A percentile compares a stretch with the other conserved stretches of the same genome.
Conservation (phyloP, 2,329 filamentous ascomycete species). For the Monosporascus sp. region DNA sequence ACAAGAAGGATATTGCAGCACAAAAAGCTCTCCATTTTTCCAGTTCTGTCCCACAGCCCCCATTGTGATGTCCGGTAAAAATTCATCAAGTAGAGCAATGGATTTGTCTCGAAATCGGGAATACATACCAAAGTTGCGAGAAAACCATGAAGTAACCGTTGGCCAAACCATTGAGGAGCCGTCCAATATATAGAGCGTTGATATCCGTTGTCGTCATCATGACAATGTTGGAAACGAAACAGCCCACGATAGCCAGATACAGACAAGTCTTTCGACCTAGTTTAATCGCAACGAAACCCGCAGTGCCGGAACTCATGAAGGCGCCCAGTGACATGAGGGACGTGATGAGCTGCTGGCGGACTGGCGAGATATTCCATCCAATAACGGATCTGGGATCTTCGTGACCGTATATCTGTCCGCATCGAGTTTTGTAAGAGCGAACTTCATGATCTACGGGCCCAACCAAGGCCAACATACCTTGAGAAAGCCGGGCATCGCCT, state of each 20-base stretch:
- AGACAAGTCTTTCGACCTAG: slow-evolving; percentile 40
- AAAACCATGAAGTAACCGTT: slow-evolving; percentile 56
- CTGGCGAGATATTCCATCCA: slow-evolving; percentile 39
- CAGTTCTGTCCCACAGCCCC: no score
- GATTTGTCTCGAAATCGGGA: no score
- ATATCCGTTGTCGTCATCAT: slow-evolving; percentile 54
- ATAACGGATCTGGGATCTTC: slow-evolving; percentile 27
- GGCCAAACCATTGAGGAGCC: slow-evolving; percentile 49
- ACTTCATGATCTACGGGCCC: slow-evolving; percentile 7
- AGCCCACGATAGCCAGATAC: slow-evolving; percentile 42
- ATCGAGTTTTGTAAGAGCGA: slow-evolving; percentile 1
- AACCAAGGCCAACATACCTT: slow-evolving; percentile 22
- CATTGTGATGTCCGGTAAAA: no score
- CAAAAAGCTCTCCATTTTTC: no score
- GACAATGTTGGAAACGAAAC: slow-evolving; percentile 46
- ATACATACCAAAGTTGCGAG: slow-evolving; percentile 30
- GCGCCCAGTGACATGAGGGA: slow-evolving; percentile 31
- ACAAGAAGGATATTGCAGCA: no score
- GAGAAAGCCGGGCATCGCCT: slow-evolving; percentile 46
- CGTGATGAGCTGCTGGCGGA: slow-evolving; percentile 31
- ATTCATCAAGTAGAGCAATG: no score
- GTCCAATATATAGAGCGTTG: slow-evolving; percentile 48
- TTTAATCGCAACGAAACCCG: slow-evolving; percentile 23
- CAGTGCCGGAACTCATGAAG: slow-evolving; percentile 27
- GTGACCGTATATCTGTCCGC: slow-evolving; percentile 32